phyloP scores from a whole-genome alignment of 2,329 filamentous ascomycete species.

The Claviceps pusilla region DNA sequence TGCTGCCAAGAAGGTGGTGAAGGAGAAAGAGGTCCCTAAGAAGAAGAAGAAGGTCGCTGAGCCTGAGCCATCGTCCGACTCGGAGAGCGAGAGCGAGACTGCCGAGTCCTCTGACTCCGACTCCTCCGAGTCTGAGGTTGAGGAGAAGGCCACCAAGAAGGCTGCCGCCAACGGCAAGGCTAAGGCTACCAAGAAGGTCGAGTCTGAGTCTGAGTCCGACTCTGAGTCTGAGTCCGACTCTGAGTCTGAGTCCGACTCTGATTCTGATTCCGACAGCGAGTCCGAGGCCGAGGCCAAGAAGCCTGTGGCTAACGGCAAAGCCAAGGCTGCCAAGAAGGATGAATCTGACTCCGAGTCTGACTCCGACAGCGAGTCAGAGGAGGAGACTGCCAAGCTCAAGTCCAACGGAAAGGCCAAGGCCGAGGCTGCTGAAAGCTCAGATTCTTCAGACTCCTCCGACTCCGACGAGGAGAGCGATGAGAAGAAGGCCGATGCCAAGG shows the following conservation, averaged over 20 bases:
- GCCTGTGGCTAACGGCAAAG: constrained; percentile 7
- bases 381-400: constrained; percentile 17
- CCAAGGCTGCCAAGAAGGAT: constrained; percentile 12
- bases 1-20: constrained; percentile 32
- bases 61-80: constrained; percentile 25
- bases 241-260: constrained; percentile 9
- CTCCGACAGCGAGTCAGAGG: constrained; percentile 25
- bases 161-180: constrained; percentile 11
- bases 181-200: constrained; percentile 12
- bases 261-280: constrained; percentile 25
- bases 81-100: constrained; percentile 17
- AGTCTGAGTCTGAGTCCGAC: constrained; percentile 11
- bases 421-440: constrained; percentile 18
- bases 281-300: constrained; percentile 21
- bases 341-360: constrained; percentile 18
- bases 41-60: constrained; percentile 33
- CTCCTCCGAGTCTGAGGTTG: constrained; percentile 20
- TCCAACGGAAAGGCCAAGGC: constrained; percentile 9
- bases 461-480: constrained; percentile 16
- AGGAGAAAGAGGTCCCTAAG: constrained; percentile 31
- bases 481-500: constrained; percentile 14
- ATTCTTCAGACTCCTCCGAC: constrained; percentile 11
- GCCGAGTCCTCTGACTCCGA: constrained; percentile 16
- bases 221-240: constrained; percentile 23
- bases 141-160: constrained; percentile 15